phyloP scores from a whole-genome alignment of 2,329 filamentous ascomycete species.

The Aquanectria penicillioides region DNA sequence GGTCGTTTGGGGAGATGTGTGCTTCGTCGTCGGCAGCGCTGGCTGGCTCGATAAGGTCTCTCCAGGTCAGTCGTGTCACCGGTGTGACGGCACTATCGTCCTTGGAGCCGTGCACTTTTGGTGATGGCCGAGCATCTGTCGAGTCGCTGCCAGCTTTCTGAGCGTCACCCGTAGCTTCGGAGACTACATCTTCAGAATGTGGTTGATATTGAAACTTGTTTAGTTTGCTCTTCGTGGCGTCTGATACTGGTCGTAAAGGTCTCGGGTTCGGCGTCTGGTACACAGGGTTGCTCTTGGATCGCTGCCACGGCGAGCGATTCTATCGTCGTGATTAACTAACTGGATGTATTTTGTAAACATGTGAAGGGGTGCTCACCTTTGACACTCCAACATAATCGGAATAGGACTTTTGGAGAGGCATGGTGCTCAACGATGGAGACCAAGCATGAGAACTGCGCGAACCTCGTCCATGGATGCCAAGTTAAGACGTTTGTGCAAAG shows the following conservation, averaged over 20 bases:
- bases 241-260: conserved; percentile 62
- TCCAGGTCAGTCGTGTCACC: conserved; percentile 63
- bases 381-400: conserved; percentile 48
- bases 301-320: conserved; percentile 61
- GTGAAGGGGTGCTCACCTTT: conserved; percentile 42
- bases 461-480: conserved; percentile 25
- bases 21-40: conserved; percentile 55
- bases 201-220: conserved; percentile 62
- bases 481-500: conserved; percentile 17
- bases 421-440: conserved; percentile 34
- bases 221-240: conserved; percentile 69
- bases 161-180: conserved; percentile 29
- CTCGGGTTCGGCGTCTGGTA: conserved; percentile 48
- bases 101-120: conserved; percentile 29
- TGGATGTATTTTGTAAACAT: conserved; percentile 5
- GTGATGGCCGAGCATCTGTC: conserved; percentile 1
- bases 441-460: conserved; percentile 30
- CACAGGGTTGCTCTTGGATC: conserved; percentile 62
- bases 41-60: conserved; percentile 64
- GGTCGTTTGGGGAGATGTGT: conserved; percentile 67
- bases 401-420: conserved; percentile 55
- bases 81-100: conserved; percentile 54
- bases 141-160: conserved; percentile 1
- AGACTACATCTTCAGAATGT: conserved; percentile 26
- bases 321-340: conserved; percentile 31